phyloP scores from a whole-genome alignment of 768 basidiomycete species.

The Pleurotus tuber-regium region DNA sequence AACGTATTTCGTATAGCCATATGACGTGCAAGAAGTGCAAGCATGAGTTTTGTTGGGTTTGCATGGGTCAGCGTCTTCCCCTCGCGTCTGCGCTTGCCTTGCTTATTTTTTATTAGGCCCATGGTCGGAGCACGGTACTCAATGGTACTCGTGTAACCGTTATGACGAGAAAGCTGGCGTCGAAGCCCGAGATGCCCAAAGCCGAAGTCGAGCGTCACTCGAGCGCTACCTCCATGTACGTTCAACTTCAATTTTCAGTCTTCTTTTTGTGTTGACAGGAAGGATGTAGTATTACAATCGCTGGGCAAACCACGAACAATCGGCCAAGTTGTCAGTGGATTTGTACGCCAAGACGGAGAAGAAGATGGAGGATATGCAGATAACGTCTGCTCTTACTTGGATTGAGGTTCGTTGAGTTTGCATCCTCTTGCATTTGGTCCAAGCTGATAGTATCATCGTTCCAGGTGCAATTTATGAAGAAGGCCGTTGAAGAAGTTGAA shows the following conservation, averaged over 20 bases:
- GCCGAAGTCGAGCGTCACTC: slow-evolving; percentile 82
- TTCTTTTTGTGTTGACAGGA: slow-evolving; percentile 3
- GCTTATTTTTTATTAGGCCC: slow-evolving; percentile 52
- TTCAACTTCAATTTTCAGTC: slow-evolving; percentile 15
- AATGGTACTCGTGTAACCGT: slow-evolving; percentile 98
- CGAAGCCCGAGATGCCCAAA: slow-evolving; percentile 90
- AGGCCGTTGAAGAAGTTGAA: slow-evolving; percentile 90
- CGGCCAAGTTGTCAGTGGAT: slow-evolving; percentile 93
- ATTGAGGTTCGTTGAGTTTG: slow-evolving; percentile 70
- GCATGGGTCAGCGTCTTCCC: slow-evolving; percentile 69
- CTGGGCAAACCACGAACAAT: slow-evolving; percentile 99
- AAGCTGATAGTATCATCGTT: background rate
- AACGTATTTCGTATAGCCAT: slow-evolving; percentile 55
- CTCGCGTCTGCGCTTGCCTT: slow-evolving; percentile 10
- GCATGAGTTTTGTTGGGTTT: slow-evolving; percentile 99
- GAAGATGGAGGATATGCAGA: slow-evolving; percentile 99
- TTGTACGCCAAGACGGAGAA: slow-evolving; percentile 95
- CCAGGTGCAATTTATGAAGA: slow-evolving; percentile 90
- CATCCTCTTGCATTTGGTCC: too few species aligned
- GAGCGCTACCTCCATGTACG: slow-evolving; percentile 95
- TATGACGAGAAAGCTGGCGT: slow-evolving; percentile 91
- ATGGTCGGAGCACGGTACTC: slow-evolving; percentile 96
- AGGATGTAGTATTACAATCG: slow-evolving; percentile 91
- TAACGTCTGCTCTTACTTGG: slow-evolving; percentile 90
- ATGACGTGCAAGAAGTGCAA: slow-evolving; percentile 99